Percentiles rank a stretch among this genome's conserved stretches.
phyloP scores from a whole-genome alignment of 805 yeast species.

The Ogataea ramenticola region DNA sequence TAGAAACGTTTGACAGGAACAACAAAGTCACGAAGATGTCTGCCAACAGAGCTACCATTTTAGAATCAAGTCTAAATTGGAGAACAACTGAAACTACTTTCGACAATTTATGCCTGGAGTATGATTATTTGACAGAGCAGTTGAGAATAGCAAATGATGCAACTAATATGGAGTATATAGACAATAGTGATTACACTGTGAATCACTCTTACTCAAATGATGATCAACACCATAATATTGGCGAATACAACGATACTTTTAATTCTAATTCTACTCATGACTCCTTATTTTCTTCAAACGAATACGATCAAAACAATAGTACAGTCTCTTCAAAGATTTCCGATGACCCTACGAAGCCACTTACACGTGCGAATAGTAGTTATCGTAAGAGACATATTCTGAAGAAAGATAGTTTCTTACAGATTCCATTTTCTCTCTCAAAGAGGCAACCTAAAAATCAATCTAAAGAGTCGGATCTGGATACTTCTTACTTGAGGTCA shows the following conservation, averaged over 20 bases:
- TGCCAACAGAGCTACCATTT: conserved; percentile 10
- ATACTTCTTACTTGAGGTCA: not conserved
- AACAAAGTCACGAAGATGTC: conserved; percentile 7
- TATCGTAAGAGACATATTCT: conserved; percentile 10
- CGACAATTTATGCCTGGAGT: conserved; percentile 36
- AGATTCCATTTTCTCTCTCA: conserved; percentile 4
- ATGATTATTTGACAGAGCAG: conserved; percentile 26
- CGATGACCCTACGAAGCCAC: not conserved
- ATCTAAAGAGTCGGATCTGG: not conserved
- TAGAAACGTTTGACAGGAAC: conserved; percentile 18
- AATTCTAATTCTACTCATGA: conserved; percentile 1
- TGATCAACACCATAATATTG: not conserved
- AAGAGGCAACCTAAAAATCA: not conserved
- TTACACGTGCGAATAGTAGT: not conserved
- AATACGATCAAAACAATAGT: not conserved
- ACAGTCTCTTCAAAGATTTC: not conserved
- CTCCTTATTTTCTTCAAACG: not conserved
- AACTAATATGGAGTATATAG: not conserved
- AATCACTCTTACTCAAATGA: not conserved
- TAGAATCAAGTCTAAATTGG: conserved; percentile 33
- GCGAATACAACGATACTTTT: not conserved
- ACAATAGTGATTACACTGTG: not conserved
- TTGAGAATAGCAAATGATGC: conserved; percentile 13
- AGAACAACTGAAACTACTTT: conserved; percentile 38
- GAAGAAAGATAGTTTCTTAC: conserved; percentile 24